Base-by-base conservation (phyloP, 1,139 yeast genomes). In the Hanseniaspora gamundiae region DNA sequence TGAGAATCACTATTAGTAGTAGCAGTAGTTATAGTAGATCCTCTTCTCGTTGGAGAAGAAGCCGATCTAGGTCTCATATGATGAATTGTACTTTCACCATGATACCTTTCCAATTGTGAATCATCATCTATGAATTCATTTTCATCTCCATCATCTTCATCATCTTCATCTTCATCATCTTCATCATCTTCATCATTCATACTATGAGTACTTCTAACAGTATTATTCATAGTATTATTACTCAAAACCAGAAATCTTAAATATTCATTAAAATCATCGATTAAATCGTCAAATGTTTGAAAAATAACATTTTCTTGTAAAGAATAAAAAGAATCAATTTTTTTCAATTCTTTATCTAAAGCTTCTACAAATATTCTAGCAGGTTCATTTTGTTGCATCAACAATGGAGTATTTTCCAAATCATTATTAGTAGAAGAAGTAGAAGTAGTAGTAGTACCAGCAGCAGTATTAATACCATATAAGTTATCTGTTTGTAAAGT, bases 401-500 rank as follows among this genome's bases (percentile, higher is more conserved):
- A 14, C 17, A 35, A 17, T 17, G 38, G 39, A 9, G 39, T 36
- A 8, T 10, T n/a, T 36, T 22, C 28, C 4, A 36, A 13, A 36
- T 22, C 39, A 16, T n/a, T 30, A 30, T n/a, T 30, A 9, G n/a
- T 30, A 16, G 7, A 4, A 4, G n/a, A n/a, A n/a, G 8, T 8
- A n/a, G 48, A 13, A 29, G n/a, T 53, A 29, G 49, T 50, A 8
- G 53, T 46, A 21, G 54, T 52, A 20, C 52, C 46, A 38, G 51
- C 54, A 0, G 59, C 51, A 3, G 40, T 21, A 20, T 20, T 26
- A 4, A 46, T 45, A 26, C 56, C 56, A 22, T 60, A 56, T 42
- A 79, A 62, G 38, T 72, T 69, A 46, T 77, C 81, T 54, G 82
- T 68, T 56, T 80, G 86, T 41, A 80, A 64, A 22, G 78, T 70